phyloP scores from a whole-genome alignment of 768 basidiomycete species.

The Lactarius quietus region DNA sequence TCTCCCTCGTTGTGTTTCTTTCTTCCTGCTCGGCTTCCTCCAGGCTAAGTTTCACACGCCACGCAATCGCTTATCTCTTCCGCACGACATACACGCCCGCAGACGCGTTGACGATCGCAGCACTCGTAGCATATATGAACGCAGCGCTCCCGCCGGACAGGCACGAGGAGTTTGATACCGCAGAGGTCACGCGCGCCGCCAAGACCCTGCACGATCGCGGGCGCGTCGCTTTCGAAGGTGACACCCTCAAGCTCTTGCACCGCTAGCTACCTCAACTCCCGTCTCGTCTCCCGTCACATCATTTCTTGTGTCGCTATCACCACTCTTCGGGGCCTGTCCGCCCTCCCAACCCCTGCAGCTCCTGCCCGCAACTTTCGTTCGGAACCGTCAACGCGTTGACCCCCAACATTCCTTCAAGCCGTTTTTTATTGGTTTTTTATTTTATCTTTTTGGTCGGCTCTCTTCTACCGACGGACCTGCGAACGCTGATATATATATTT shows the following conservation, averaged over 20 bases:
- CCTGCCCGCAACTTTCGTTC: no score
- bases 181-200: conserved; percentile 49
- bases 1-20: no score
- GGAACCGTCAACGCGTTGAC: not conserved
- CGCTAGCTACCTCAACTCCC: not conserved
- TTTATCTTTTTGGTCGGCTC: conserved; percentile 5
- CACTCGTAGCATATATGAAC: conserved; percentile 68
- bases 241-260: conserved; percentile 30
- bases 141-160: conserved; percentile 74
- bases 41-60: conserved; percentile 57
- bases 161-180: conserved; percentile 78
- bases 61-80: conserved; percentile 63
- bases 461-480: conserved; percentile 7
- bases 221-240: conserved; percentile 33
- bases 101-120: conserved; percentile 68
- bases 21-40: no score
- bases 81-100: conserved; percentile 58
- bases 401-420: not conserved
- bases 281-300: not conserved
- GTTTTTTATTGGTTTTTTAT: not conserved
- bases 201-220: conserved; percentile 33
- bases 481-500: not conserved
- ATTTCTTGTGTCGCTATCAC: not conserved
- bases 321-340: no score
- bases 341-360: no score